Evolutionary conservation across 1,284 basidiomycete species (phyloP).

Genomic region (Dichomitus squalens): DNA sequence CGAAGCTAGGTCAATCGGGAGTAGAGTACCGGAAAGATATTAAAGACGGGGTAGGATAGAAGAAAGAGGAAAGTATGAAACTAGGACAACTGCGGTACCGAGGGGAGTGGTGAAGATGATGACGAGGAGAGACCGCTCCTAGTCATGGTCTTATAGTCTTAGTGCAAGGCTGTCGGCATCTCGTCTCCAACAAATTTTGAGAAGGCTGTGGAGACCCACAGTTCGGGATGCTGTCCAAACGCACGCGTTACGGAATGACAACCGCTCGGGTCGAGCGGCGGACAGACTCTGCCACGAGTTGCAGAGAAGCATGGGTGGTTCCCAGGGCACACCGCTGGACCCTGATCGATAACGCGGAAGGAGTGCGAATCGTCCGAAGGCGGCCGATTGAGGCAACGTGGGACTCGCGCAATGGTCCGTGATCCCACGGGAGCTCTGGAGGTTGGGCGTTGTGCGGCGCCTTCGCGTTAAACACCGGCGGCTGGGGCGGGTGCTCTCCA

Average conservation of each 20-base stretch:
- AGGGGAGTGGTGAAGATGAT: conserved; percentile 15
- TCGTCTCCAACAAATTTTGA: conserved; percentile 6
- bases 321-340: conserved; percentile 9
- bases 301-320: not conserved
- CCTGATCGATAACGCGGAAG: not conserved
- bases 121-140: conserved; percentile 10
- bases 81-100: conserved; percentile 18
- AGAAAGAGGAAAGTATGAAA: conserved; percentile 9
- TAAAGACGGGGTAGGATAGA: conserved; percentile 23
- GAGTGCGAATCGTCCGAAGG: not conserved
- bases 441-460: conserved; percentile 7
- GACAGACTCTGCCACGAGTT: conserved; percentile 1
- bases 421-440: conserved; percentile 6
- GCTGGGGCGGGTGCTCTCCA: not conserved
- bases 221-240: conserved; percentile 14
- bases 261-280: conserved; percentile 23
- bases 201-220: conserved; percentile 7
- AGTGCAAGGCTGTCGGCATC: not conserved
- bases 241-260: conserved; percentile 14
- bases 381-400: not conserved
- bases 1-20: not conserved
- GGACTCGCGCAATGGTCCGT: conserved; percentile 1
- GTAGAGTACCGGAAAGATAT: conserved; percentile 9
- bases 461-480: not conserved
- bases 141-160: conserved; percentile 20